Evolutionary conservation across 495 filamentous ascomycete genomes (phyloP).

Genomic region (Aspergillus sclerotiicarbonarius): DNA sequence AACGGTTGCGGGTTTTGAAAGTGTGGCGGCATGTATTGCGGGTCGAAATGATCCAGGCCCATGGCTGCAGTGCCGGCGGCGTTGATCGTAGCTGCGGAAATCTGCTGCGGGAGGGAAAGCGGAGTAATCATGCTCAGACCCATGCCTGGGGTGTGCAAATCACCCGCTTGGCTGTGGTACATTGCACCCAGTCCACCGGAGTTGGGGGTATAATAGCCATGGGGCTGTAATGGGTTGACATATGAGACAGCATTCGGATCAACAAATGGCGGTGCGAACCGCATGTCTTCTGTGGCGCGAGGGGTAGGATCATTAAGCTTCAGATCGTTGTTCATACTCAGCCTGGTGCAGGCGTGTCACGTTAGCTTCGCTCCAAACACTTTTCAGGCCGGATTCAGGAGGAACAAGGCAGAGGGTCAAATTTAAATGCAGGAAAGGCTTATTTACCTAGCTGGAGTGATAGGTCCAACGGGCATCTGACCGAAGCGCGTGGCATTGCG

Average conservation of each 20-base stretch:
- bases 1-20: conserved; percentile 78
- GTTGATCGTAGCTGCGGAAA: conserved; percentile 50
- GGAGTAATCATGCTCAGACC: conserved; percentile 78
- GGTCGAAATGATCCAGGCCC: conserved; percentile 59
- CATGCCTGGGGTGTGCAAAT: conserved; percentile 83
- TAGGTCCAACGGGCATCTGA: conserved; percentile 13
- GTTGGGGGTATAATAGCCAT: conserved; percentile 85
- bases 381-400: background rate
- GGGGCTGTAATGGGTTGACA: conserved; percentile 69
- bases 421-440: background rate
- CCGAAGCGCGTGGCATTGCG: conserved; percentile 6
- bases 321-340: conserved; percentile 50
- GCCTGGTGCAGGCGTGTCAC: conserved; percentile 22
- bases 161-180: conserved; percentile 81
- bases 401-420: background rate
- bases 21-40: conserved; percentile 59
- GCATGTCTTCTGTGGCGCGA: conserved; percentile 72
- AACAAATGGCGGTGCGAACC: conserved; percentile 83
- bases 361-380: conserved; percentile 5
- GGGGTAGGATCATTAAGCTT: conserved; percentile 82
- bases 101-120: conserved; percentile 68
- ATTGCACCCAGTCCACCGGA: conserved; percentile 78
- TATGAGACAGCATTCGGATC: conserved; percentile 83
- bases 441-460: conserved; percentile 31
- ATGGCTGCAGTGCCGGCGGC: conserved; percentile 18